Evolutionary conservation across 495 filamentous ascomycete species (phyloP).

Genomic region (Talaromyces borbonicus): DNA sequence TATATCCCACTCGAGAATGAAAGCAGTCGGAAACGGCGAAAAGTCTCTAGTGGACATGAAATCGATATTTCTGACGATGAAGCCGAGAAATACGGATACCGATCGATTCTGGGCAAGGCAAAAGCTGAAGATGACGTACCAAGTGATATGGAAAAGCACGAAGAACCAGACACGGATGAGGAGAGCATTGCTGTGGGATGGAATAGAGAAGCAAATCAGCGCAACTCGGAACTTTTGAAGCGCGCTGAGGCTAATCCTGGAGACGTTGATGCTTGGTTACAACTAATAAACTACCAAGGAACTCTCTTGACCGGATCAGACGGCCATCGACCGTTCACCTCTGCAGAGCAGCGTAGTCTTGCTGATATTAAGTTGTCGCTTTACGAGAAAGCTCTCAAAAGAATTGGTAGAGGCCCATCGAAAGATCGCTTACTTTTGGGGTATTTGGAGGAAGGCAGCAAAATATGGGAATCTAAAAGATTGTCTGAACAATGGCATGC

Average conservation of each 20-base stretch:
- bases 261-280: constrained; percentile 66
- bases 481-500: constrained; percentile 56
- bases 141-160: constrained; percentile 43
- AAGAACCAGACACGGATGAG: constrained; percentile 36
- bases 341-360: constrained; percentile 53
- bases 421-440: constrained; percentile 51
- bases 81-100: constrained; percentile 50
- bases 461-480: constrained; percentile 60
- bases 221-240: constrained; percentile 47
- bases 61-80: constrained; percentile 21
- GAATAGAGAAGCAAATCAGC: constrained; percentile 33
- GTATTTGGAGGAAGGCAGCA: constrained; percentile 59
- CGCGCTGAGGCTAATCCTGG: constrained; percentile 50
- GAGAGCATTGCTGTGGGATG: constrained; percentile 21
- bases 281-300: constrained; percentile 68
- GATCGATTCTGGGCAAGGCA: constrained; percentile 59
- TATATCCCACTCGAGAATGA: constrained; percentile 32
- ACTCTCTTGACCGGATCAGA: constrained; percentile 39
- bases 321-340: constrained; percentile 33
- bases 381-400: constrained; percentile 66
- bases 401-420: constrained; percentile 31
- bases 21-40: constrained; percentile 17
- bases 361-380: constrained; percentile 72
- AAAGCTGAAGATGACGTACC: constrained; percentile 40
- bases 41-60: constrained; percentile 1